Conservation (phyloP, 257 asterid species). For the Solanum etuberosum region DNA sequence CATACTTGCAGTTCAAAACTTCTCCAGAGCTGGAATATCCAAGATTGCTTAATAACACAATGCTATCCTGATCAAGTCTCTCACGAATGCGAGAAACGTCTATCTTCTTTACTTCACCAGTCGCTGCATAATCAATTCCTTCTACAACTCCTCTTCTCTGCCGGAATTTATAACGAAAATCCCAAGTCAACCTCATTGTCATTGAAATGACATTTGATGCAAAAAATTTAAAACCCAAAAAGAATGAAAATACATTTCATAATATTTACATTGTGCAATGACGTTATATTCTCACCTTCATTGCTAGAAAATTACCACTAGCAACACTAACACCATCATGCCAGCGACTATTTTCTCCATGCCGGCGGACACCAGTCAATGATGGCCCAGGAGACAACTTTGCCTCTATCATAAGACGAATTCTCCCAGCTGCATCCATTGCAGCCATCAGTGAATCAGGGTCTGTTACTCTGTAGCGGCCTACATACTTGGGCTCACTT, state of each 20-base stretch:
- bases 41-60: conserved; percentile 69
- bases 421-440: conserved; percentile 62
- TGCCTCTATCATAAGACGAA: conserved; percentile 51
- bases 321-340: conserved; percentile 60
- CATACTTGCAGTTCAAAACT: conserved; percentile 95
- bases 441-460: conserved; percentile 83
- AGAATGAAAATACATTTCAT: conserved; percentile 14
- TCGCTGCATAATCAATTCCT: conserved; percentile 51
- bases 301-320: conserved; percentile 64
- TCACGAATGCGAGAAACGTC: conserved; percentile 57
- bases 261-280: neutral
- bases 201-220: neutral
- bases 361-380: conserved; percentile 61
- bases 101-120: conserved; percentile 73
- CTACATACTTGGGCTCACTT: conserved; percentile 70
- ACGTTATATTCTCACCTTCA: conserved; percentile 44
- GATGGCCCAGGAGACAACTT: conserved; percentile 93
- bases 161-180: conserved; percentile 6
- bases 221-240: neutral
- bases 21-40: conserved; percentile 96
- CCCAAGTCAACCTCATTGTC: neutral
- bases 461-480: conserved; percentile 91
- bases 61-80: conserved; percentile 64
- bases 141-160: conserved; percentile 68
- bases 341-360: conserved; percentile 54